Evolutionary conservation across 805 yeast species (phyloP).

Genomic region (Pichia rugopelliculosa): DNA sequence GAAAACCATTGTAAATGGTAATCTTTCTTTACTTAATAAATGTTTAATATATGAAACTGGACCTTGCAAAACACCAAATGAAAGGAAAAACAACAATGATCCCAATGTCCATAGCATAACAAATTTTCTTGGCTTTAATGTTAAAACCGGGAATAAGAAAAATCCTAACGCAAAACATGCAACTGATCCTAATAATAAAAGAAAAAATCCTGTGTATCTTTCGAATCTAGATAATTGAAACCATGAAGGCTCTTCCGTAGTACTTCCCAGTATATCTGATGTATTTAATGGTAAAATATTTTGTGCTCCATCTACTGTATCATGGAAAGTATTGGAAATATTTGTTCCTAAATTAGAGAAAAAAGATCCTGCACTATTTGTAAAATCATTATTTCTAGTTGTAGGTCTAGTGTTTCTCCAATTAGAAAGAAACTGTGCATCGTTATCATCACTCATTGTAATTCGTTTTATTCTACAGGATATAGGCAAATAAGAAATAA

Average conservation of each 20-base stretch:
- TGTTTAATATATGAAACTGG: slow-evolving; percentile 76
- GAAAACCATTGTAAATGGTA: slow-evolving; percentile 74
- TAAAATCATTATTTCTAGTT: slow-evolving; percentile 6
- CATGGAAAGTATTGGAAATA: slow-evolving; percentile 14
- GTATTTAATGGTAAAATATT: slow-evolving; percentile 58
- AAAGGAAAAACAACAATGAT: slow-evolving; percentile 72
- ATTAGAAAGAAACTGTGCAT: slow-evolving; percentile 23
- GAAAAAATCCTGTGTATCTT: slow-evolving; percentile 65
- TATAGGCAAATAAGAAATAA: no score
- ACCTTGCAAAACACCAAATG: slow-evolving; percentile 90
- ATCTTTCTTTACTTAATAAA: slow-evolving; percentile 63
- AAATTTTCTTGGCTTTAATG: slow-evolving; percentile 84
- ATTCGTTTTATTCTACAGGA: not conserved
- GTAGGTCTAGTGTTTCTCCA: slow-evolving; percentile 20
- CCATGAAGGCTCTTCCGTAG: slow-evolving; percentile 67
- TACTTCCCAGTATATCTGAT: slow-evolving; percentile 35
- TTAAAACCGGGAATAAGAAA: slow-evolving; percentile 80
- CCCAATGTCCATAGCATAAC: slow-evolving; percentile 91
- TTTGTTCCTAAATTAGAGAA: slow-evolving; percentile 12
- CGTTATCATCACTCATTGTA: slow-evolving; percentile 10
- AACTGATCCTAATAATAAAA: slow-evolving; percentile 69
- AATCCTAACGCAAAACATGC: slow-evolving; percentile 79
- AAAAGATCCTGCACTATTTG: slow-evolving; percentile 7
- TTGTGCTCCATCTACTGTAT: slow-evolving; percentile 47
- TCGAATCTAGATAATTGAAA: slow-evolving; percentile 71